Evolutionary conservation across 2,329 filamentous ascomycete species (phyloP).

Genomic region (Colletotrichum costaricense): DNA sequence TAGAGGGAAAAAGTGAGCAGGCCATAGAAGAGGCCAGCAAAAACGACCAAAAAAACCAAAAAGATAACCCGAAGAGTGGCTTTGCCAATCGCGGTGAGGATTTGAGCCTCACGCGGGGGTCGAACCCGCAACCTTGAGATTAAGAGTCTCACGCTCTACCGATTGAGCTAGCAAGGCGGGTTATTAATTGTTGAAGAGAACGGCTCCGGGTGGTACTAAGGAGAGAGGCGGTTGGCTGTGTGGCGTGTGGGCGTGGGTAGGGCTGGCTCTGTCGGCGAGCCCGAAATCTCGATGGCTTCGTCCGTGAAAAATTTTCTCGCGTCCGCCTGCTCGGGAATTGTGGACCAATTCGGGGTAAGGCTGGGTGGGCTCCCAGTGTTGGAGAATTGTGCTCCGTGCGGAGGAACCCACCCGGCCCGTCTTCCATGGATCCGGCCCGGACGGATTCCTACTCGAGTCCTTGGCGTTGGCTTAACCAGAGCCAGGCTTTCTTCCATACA

Average conservation of each 20-base stretch:
- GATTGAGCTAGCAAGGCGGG: constrained; percentile 36
- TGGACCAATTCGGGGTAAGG: background rate
- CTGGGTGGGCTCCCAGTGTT: background rate
- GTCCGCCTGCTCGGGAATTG: background rate
- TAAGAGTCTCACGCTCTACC: constrained; percentile 67
- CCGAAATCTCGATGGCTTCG: constrained; percentile 10
- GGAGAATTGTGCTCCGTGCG: background rate
- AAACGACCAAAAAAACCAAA: background rate
- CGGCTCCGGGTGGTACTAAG: background rate
- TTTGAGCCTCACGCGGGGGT: constrained; percentile 39
- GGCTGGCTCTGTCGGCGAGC: background rate
- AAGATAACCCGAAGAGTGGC: background rate
- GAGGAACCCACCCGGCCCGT: constrained; percentile 6
- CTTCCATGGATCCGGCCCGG: background rate
- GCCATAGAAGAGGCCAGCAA: too few relatives aligned
- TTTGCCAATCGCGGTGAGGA: constrained; percentile 27
- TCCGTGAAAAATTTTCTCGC: background rate
- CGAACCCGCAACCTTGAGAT: constrained; percentile 39
- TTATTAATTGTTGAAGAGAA: background rate
- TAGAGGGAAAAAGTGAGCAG: background rate
- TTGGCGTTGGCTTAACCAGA: background rate
- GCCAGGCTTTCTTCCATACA: constrained; percentile 25
- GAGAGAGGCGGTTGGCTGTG: background rate
- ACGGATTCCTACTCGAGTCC: too few relatives aligned
- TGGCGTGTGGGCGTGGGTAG: background rate